Percentiles rank a stretch among this genome's conserved stretches.
Conservation (phyloP, 1,139 yeast species). For the Pneumocystis wakefieldiae region DNA sequence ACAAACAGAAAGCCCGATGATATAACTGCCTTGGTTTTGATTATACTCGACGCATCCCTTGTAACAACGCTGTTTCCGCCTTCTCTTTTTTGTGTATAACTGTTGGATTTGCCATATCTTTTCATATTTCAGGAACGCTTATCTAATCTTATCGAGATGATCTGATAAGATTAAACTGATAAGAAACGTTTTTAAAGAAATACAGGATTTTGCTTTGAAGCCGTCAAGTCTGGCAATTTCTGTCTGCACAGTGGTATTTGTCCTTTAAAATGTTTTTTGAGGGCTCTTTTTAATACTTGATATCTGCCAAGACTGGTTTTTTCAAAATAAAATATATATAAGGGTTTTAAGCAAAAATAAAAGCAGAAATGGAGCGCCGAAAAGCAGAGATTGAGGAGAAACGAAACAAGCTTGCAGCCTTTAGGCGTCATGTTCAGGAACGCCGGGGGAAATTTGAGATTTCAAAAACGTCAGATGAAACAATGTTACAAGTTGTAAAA, state of each 20-base stretch:
- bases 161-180: too few species aligned
- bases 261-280: too few species aligned
- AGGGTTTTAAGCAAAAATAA: background rate
- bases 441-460: conserved; percentile 10
- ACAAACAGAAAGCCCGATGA: conserved; percentile 59
- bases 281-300: too few species aligned
- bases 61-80: background rate
- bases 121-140: too few species aligned
- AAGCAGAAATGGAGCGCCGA: conserved; percentile 14
- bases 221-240: too few species aligned
- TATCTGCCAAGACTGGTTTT: background rate
- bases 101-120: background rate
- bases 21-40: conserved; percentile 61
- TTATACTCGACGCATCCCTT: conserved; percentile 16
- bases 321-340: background rate
- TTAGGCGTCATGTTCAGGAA: conserved; percentile 26
- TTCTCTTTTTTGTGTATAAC: background rate
- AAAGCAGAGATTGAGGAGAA: conserved; percentile 34
- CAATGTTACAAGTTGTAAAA: background rate
- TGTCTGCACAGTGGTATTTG: too few species aligned
- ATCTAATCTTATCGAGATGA: too few species aligned
- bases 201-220: too few species aligned
- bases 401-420: conserved; percentile 32
- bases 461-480: background rate
- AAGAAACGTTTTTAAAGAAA: too few species aligned